These are phyloP conservation scores for Conticribra weissflogii DNA, from an alignment of 108 stramenopile genomes.

Conservation along the genomic window DNA sequence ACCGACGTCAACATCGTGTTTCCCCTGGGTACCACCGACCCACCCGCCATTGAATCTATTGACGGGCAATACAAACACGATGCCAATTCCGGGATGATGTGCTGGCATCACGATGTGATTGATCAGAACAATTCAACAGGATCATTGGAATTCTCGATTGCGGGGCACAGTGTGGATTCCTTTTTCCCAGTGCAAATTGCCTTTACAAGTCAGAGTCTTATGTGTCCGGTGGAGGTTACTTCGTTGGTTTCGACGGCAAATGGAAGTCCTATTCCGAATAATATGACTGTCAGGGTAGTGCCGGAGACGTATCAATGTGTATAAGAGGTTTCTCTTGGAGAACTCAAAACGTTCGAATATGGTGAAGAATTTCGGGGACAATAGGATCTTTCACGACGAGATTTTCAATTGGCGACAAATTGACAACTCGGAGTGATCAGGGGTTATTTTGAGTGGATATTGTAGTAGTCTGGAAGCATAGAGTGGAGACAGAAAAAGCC, in stretches of 20 bases:
- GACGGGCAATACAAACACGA: slow-evolving; percentile 96
- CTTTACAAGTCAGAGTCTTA: slow-evolving; percentile 90
- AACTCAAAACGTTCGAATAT: no score
- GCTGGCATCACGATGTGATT: slow-evolving; percentile 95
- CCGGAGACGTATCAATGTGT: slow-evolving; percentile 80
- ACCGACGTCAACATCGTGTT: slow-evolving; percentile 94
- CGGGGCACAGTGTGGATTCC: slow-evolving; percentile 78
- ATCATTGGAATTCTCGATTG: slow-evolving; percentile 92
- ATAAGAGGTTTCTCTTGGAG: slow-evolving; percentile 23
- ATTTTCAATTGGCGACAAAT: no score
- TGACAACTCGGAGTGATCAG: no score
- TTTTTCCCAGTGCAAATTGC: slow-evolving; percentile 96
- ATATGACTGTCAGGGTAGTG: slow-evolving; percentile 63
- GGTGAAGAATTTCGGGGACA: no score
- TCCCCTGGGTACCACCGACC: slow-evolving; percentile 89
- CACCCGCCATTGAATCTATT: slow-evolving; percentile 84
- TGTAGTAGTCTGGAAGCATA: no score
- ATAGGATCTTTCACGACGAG: no score
- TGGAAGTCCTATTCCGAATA: slow-evolving; percentile 83
- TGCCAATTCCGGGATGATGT: slow-evolving; percentile 87
- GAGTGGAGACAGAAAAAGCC: no score
- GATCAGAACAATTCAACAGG: slow-evolving; percentile 87
- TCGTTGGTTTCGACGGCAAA: slow-evolving; percentile 59
- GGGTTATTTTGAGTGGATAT: no score
- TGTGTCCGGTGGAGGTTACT: slow-evolving; percentile 86